Evolutionary conservation across 2,329 filamentous ascomycete genomes (phyloP).

Genomic region (Claviceps pusilla): DNA sequence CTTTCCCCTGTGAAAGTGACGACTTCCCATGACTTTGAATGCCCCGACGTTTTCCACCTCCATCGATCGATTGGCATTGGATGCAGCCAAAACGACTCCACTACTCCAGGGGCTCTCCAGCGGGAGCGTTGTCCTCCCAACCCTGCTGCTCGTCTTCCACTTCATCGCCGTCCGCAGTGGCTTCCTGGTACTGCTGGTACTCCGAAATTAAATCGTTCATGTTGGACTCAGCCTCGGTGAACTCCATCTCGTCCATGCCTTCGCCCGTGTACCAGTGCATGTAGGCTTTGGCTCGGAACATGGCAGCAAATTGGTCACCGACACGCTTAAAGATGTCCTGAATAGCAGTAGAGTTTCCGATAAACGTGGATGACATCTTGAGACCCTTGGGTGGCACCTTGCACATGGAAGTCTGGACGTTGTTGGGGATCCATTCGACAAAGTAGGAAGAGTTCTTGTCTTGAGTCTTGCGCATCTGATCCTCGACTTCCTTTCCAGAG

Average conservation of each 20-base stretch:
- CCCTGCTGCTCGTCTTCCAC: slow-evolving; percentile 66
- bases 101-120: slow-evolving; percentile 34
- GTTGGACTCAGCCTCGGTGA: slow-evolving; percentile 99
- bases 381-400: slow-evolving; percentile 93
- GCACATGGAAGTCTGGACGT: slow-evolving; percentile 98
- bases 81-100: neutral
- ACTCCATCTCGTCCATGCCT: slow-evolving; percentile 99
- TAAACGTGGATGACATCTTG: slow-evolving; percentile 97
- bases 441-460: slow-evolving; percentile 99
- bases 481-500: slow-evolving; percentile 99
- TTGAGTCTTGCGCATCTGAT: slow-evolving; percentile 99
- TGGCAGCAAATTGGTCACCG: slow-evolving; percentile 97
- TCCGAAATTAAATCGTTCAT: slow-evolving; percentile 99
- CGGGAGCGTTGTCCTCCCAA: slow-evolving; percentile 52
- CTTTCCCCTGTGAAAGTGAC: neutral
- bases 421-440: slow-evolving; percentile 99
- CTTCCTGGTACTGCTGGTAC: slow-evolving; percentile 92
- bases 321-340: slow-evolving; percentile 99
- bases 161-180: slow-evolving; percentile 89
- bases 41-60: neutral
- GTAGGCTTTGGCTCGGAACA: slow-evolving; percentile 99
- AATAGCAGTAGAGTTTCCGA: slow-evolving; percentile 98
- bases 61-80: neutral
- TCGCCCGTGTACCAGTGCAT: slow-evolving; percentile 99
- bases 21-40: neutral